Conservation (phyloP, 1,284 basidiomycete species). For the Blastosporella zonata region DNA sequence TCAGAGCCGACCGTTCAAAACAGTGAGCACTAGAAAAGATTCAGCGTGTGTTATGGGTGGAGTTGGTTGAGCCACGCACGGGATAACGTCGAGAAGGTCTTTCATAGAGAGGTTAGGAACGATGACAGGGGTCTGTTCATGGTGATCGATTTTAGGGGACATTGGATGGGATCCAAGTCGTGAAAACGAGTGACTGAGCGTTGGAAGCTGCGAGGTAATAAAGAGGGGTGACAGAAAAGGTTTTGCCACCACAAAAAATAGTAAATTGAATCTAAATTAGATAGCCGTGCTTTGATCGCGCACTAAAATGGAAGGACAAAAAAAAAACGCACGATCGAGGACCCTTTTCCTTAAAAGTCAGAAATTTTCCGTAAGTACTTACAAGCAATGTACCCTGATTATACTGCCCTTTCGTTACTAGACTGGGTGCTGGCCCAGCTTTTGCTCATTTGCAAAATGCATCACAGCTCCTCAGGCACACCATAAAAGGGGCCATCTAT, state of each 20-base stretch:
- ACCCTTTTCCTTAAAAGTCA: no score
- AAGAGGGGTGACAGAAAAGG: background rate
- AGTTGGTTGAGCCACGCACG: slow-evolving; percentile 49
- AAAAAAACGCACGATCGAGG: background rate
- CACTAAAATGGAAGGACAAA: background rate
- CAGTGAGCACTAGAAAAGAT: slow-evolving; percentile 71
- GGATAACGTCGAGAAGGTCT: slow-evolving; percentile 83
- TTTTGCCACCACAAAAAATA: background rate
- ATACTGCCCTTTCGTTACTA: no score
- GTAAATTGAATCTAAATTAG: no score
- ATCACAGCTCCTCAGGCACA: no score
- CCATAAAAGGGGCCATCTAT: no score
- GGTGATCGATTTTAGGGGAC: slow-evolving; percentile 3
- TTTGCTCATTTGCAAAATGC: no score
- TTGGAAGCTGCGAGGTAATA: background rate
- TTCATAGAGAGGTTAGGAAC: slow-evolving; percentile 85
- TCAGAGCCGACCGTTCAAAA: slow-evolving; percentile 85
- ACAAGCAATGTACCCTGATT: no score
- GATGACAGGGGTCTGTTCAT: slow-evolving; percentile 25
- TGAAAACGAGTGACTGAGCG: background rate
- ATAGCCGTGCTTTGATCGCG: background rate
- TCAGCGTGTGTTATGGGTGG: background rate
- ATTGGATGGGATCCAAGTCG: slow-evolving; percentile 8
- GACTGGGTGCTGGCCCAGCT: no score
- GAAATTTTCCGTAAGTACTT: no score